phyloP scores from a whole-genome alignment of 164 flowering plant genomes.

The Dillenia turbinata region DNA sequence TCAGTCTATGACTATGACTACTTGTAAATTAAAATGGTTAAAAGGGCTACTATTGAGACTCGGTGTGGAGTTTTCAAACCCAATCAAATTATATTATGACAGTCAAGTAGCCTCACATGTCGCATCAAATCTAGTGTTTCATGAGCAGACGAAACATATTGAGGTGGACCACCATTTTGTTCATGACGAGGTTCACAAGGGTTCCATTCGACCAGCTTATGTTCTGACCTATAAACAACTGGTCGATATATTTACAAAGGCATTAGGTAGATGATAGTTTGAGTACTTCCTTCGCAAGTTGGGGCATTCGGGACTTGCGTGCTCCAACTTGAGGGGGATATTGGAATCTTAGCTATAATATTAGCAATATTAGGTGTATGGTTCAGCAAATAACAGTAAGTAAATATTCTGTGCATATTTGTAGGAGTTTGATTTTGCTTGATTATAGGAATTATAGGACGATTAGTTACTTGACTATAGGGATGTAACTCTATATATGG shows the following conservation, averaged over 20 bases:
- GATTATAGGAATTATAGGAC: too few species aligned
- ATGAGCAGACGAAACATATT: not conserved
- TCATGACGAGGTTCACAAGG: not conserved
- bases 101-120: slow-evolving; percentile 8
- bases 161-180: slow-evolving; percentile 5
- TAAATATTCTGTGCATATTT: too few species aligned
- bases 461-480: too few species aligned
- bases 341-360: too few species aligned
- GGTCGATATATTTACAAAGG: slow-evolving; percentile 6
- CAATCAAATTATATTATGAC: not conserved
- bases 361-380: too few species aligned
- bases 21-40: slow-evolving; percentile 3
- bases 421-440: too few species aligned
- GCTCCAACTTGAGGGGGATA: not conserved
- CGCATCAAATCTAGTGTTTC: slow-evolving; percentile 5
- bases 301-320: not conserved
- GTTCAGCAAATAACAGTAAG: too few species aligned
- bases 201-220: slow-evolving; percentile 1
- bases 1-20: not conserved
- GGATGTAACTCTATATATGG: too few species aligned
- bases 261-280: not conserved
- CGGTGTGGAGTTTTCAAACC: not conserved
- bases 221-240: not conserved
- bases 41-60: too few species aligned
- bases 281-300: not conserved